A percentile compares a stretch with the other conserved stretches of the same genome.
These are phyloP conservation scores for Entonaema liquescens DNA, from an alignment of 495 filamentous ascomycete genomes.

Conservation along the genomic window DNA sequence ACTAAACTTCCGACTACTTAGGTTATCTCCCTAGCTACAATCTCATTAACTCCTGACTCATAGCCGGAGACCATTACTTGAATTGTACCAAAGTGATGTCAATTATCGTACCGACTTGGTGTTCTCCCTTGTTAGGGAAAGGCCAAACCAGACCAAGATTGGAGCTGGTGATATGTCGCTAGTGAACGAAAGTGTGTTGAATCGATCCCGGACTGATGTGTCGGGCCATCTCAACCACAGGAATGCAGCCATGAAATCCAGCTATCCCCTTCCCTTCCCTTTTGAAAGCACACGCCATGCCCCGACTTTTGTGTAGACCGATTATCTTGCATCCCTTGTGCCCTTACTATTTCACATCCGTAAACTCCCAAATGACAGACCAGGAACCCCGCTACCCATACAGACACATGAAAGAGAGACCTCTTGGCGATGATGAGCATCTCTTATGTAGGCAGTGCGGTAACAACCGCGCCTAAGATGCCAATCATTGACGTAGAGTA, in stretches of 20 bases:
- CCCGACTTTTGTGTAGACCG: conserved; percentile 48
- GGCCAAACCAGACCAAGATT: conserved; percentile 7
- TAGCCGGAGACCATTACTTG: conserved; percentile 5
- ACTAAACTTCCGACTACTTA: conserved; percentile 33
- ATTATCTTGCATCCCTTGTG: conserved; percentile 40
- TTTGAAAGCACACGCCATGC: conserved; percentile 35
- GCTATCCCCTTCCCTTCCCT: conserved; percentile 16
- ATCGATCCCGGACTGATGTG: conserved; percentile 14
- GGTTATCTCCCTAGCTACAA: conserved; percentile 9
- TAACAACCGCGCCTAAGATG: not conserved
- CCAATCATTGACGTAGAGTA: conserved; percentile 36
- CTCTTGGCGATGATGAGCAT: conserved; percentile 14
- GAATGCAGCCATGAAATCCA: conserved; percentile 32
- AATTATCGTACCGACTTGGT: conserved; percentile 31
- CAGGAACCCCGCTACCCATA: conserved; percentile 39
- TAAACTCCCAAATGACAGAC: conserved; percentile 41
- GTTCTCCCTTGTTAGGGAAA: conserved; percentile 17
- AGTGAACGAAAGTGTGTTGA: conserved; percentile 19
- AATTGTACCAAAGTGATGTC: conserved; percentile 33
- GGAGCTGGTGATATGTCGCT: conserved; percentile 4
- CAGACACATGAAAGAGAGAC: conserved; percentile 39
- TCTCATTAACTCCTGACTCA: conserved; percentile 28
- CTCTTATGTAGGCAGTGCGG: conserved; percentile 4
- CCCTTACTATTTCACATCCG: conserved; percentile 39
- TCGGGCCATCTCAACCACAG: conserved; percentile 31